Evolutionary conservation across 805 yeast species (phyloP), one percentile per base, ranked within the genome.

Genomic region (Saturnispora halmiae): DNA sequence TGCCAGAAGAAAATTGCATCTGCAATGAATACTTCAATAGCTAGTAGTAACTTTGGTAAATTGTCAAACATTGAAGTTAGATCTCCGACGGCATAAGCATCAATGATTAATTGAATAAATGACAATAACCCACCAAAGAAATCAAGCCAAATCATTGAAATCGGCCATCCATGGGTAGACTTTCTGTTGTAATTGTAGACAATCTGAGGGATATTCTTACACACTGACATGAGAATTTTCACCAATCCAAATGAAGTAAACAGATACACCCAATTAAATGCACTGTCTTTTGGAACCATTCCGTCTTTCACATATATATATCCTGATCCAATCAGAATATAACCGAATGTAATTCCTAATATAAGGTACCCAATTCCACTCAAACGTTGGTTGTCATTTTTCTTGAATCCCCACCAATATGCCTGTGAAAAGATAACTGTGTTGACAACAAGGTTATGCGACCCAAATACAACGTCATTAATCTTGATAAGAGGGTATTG

Each of bases 121-220:
- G 65, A 60, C 5, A 57, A 36, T 2, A 49, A 15, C 3, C 63
- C 58, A 10, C 66, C 66, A 16, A 32, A 19, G 15, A 53, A 50
- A 30, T 61, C 65, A 4, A 61, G 43, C 55, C 60, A 61, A 14
- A 61, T 47, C 61, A 61, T 58, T 34, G 50, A 35, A 13, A 61
- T 54, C 8, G 66, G 66, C 66, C 66, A 61, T 7, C 65, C 65
- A 41, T 60, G 63, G 1, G 66, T 61, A 1, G 65, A 59, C 38
- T 61, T 54, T 32, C 66, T 48, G 24, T 51, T 47, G 40, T 54
- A 58, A 36, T 59, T 61, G 47, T 61, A 61, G 6, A 53, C 21
- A 11, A 56, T 46, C 38, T 61, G 66, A 2, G 64, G 65, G n/a
- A 58, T 52, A 42, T 61, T 61, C 40, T 61, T 61, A 43, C 60